Evolutionary conservation across 1,139 yeast species (phyloP).

Genomic region (Magnusiomyces ingens): DNA sequence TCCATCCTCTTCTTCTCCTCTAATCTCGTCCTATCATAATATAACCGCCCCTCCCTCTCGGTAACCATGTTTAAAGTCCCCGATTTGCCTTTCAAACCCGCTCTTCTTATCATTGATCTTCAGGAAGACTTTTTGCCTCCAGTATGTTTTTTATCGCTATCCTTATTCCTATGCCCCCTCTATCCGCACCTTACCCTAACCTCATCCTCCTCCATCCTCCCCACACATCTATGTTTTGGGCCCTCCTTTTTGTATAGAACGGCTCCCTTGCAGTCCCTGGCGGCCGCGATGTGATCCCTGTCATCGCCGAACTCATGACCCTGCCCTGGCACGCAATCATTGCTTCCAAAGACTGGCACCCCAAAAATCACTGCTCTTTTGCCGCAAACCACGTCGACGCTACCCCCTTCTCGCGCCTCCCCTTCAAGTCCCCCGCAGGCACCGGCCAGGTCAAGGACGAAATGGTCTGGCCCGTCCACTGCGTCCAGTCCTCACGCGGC

Average conservation of each 20-base stretch:
- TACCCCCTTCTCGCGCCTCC: conserved; percentile 46
- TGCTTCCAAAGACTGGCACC: conserved; percentile 90
- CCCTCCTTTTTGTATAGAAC: conserved; percentile 23
- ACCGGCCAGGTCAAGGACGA: conserved; percentile 34
- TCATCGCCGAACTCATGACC: conserved; percentile 40
- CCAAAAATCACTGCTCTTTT: conserved; percentile 68
- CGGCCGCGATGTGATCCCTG: conserved; percentile 55
- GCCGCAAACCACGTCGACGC: conserved; percentile 56
- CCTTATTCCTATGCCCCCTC: no score
- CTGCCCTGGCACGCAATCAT: conserved; percentile 56
- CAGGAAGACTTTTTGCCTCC: conserved; percentile 85
- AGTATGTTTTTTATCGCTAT: conserved; percentile 16
- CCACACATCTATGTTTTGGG: not conserved
- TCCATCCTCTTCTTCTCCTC: not conserved
- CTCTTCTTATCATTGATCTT: conserved; percentile 68
- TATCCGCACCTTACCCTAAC: no score
- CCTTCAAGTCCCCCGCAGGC: conserved; percentile 45
- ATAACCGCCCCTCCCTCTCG: not conserved
- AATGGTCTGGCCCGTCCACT: conserved; percentile 86
- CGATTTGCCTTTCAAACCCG: conserved; percentile 32
- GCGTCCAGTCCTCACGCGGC: conserved; percentile 67
- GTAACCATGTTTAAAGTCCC: not conserved
- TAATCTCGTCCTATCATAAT: not conserved
- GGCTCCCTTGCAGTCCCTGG: conserved; percentile 69
- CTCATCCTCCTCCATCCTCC: not conserved